Conservation (phyloP, 352 stramenopile genomes). For the Pythium monospermum region DNA sequence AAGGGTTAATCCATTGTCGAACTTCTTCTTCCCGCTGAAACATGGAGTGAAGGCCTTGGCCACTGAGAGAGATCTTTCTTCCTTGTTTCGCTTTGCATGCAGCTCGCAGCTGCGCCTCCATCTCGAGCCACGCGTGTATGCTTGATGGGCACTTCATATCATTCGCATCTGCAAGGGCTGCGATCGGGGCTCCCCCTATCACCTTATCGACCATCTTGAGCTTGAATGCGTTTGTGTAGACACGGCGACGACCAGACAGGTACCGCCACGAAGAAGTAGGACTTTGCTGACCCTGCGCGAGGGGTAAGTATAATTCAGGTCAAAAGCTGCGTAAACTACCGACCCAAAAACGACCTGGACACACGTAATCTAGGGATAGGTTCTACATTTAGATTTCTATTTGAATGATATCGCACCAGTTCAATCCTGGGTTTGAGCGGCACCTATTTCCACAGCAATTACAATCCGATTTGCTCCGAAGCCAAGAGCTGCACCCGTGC, state of each 20-base stretch:
- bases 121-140: constrained; percentile 1
- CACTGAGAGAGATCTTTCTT: constrained; percentile 1
- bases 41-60: background rate
- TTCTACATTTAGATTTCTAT: too few relatives aligned
- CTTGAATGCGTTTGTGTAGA: background rate
- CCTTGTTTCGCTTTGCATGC: background rate
- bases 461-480: background rate
- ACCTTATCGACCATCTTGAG: background rate
- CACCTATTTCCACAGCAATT: too few relatives aligned
- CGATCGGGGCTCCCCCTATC: background rate
- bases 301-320: too few relatives aligned
- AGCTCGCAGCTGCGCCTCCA: background rate
- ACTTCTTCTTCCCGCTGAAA: constrained; percentile 19
- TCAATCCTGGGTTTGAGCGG: too few relatives aligned
- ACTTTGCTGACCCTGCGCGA: background rate
- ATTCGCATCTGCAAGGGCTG: background rate
- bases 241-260: background rate
- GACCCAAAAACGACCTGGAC: too few relatives aligned
- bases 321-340: too few relatives aligned
- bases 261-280: background rate
- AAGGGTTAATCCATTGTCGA: constrained; percentile 26
- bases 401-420: too few relatives aligned
- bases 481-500: background rate
- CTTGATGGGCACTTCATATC: background rate
- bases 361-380: too few relatives aligned